Evolutionary conservation across 768 basidiomycete genomes (phyloP), one percentile per base, ranked within the genome.

Genomic region (Panaeolus cyanescens): DNA sequence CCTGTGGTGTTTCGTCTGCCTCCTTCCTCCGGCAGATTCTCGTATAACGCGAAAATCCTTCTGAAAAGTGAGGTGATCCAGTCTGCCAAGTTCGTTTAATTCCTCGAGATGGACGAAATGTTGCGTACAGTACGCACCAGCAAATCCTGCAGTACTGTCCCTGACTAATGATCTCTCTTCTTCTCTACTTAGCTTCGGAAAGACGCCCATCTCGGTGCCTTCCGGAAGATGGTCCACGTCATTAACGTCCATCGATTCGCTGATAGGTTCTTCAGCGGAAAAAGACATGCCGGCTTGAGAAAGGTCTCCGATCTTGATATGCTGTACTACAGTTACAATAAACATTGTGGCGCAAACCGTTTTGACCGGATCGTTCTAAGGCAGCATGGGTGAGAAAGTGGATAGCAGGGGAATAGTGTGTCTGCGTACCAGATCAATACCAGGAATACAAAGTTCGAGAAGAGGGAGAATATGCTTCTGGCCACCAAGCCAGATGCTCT

Each of bases 21-120:
- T 10, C 93, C 95, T 75, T 96, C 96, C 72, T 99, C 96, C 0
- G 96, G 96, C 4, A 99, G 78, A 70, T 96, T 96, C 76, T 95
- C 93, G 69, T 91, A 96, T 19, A 98, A 76, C 1, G 91, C 85
- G 56, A 94, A 79, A 56, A 94, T 85, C 9, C 92, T 85, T 15
- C 91, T 81, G 68, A 94, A 88, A 31, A 94, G 83, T 20, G 89
- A 86, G 0, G 83, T 83, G 12, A 93, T 87, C 92, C 93, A 94
- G 68, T 91, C 93, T 92, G 61, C 12, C 8, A 13, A 19, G 31
- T 53, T 25, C 56, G 33, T 55, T 50, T 33, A 60, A n/a, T 39
- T 42, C 31, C 17, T 20, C 34, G n/a, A 56, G 17, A 20, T 20
- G 25, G 8, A 3, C 25, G 3, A 15, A 12, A 34, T 13, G 32